Evolutionary conservation across 495 filamentous ascomycete species (phyloP).

Genomic region (Penicillium diatomitis): DNA sequence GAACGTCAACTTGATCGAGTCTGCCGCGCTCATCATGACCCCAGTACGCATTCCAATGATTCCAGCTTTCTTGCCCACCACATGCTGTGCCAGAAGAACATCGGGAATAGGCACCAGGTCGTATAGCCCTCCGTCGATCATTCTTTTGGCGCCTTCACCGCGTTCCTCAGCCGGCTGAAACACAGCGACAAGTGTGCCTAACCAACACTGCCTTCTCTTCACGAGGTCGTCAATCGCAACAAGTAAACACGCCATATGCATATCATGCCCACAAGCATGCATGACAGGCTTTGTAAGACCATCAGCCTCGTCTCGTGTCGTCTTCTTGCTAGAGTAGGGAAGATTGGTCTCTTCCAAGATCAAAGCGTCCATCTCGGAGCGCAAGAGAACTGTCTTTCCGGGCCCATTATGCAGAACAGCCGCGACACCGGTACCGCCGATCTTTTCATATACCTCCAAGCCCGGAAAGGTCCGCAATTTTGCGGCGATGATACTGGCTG

Average conservation of each 20-base stretch:
- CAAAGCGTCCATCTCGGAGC: constrained; percentile 55
- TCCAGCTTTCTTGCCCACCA: constrained; percentile 38
- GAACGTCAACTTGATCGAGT: constrained; percentile 34
- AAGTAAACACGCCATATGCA: constrained; percentile 47
- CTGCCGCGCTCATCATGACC: constrained; percentile 26
- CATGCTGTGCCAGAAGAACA: constrained; percentile 49
- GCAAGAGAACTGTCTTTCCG: constrained; percentile 44
- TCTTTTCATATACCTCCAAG: constrained; percentile 25
- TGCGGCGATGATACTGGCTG: constrained; percentile 28
- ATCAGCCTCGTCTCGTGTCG: constrained; percentile 27
- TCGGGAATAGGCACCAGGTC: constrained; percentile 40
- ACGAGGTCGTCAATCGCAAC: constrained; percentile 39
- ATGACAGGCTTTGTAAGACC: constrained; percentile 46
- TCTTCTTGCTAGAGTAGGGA: constrained; percentile 42
- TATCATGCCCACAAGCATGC: constrained; percentile 63
- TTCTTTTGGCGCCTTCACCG: constrained; percentile 45
- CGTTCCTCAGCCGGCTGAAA: constrained; percentile 58
- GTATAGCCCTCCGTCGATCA: constrained; percentile 56
- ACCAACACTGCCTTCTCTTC: constrained; percentile 36
- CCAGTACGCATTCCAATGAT: constrained; percentile 23
- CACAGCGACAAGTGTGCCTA: constrained; percentile 45
- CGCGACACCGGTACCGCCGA: constrained; percentile 49
- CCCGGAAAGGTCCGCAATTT: constrained; percentile 26
- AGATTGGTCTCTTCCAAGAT: constrained; percentile 47
- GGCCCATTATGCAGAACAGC: constrained; percentile 47